Evolutionary conservation across 169 alveolate genomes (phyloP), one percentile per base, ranked within the genome.

Genomic region (Plasmodium fragile): DNA sequence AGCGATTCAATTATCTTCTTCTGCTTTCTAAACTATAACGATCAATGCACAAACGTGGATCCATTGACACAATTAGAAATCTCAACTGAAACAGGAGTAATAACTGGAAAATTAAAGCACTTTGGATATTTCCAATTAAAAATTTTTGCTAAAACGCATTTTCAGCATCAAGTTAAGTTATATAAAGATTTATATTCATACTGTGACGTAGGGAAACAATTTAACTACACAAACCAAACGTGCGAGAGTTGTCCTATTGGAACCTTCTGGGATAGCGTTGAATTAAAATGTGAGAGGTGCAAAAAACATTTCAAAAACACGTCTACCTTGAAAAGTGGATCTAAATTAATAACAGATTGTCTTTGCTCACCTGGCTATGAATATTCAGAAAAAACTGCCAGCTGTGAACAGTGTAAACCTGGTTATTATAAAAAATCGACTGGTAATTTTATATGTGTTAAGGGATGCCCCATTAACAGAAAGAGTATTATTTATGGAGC

Each of bases 391-490:
- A 91, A 83, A 18, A 25, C 94, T 6, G 55, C 41, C 3, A 92
- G 92, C 18, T 96, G 97, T 81, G 87, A 85, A 53, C 82, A 89
- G 78, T 96, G 97, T 52, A 96, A 95, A 52, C 93, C 83, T 78
- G 96, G 96, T 45, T 93, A 94, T 39, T 93, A 93, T 36, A 92
- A 93, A 36, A 75, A 32, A 32, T 49, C 53, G 18, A 81, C 77
- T 71, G 97, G 97, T 16, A 93, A 96, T 52, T 53, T 73, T 52
- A 53, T 55, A 18, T 96, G 97, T 32, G 90, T 94, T 39, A 81
- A 83, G 30, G 84, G 95, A 73, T 79, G 96, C 39, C 77, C 73
- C 32, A 82, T 77, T n/a, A 81, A 94, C 49, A 87, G 34, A 34
- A 25, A 55, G n/a, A 92, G 93, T 32, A 49, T 49, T 13, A 41